phyloP scores from a whole-genome alignment of 1,284 basidiomycete genomes.

The Heterobasidion irregulare region DNA sequence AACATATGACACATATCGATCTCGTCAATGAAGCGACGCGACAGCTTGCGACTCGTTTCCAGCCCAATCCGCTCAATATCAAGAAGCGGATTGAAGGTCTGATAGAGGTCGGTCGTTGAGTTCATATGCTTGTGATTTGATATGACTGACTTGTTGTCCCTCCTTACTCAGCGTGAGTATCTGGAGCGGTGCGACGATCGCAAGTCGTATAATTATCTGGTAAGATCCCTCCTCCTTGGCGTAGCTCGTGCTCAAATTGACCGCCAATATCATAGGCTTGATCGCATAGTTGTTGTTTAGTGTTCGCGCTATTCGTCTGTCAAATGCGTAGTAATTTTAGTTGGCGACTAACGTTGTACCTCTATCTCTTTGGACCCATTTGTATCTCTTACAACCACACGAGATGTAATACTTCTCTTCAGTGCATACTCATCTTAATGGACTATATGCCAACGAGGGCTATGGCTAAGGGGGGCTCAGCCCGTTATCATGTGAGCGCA shows the following conservation, averaged over 20 bases:
- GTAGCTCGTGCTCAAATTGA: too few species aligned
- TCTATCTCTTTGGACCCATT: background rate
- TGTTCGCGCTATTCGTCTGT: too few species aligned
- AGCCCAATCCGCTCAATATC: slow-evolving; percentile 78
- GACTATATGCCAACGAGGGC: too few species aligned
- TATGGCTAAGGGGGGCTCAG: too few species aligned
- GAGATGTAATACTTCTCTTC: too few species aligned
- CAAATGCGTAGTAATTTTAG: too few species aligned
- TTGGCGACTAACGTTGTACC: too few species aligned
- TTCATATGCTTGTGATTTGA: background rate
- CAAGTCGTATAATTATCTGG: slow-evolving; percentile 78
- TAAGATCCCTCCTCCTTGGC: slow-evolving; percentile 9
- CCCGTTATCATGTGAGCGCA: too few species aligned
- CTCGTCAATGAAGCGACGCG: slow-evolving; percentile 87
- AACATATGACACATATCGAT: slow-evolving; percentile 84
- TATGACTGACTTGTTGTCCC: background rate
- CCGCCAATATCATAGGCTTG: too few species aligned
- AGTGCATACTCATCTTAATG: too few species aligned
- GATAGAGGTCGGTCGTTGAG: slow-evolving; percentile 66
- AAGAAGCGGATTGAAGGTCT: slow-evolving; percentile 93
- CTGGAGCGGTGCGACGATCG: slow-evolving; percentile 73
- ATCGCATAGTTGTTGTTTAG: too few species aligned
- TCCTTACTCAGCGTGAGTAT: slow-evolving; percentile 58
- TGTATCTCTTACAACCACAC: background rate
- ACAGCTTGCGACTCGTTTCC: slow-evolving; percentile 81